These are phyloP conservation scores for Stygiomarasmius scandens DNA, from an alignment of 1,284 basidiomycete genomes.

Conservation along the genomic window DNA sequence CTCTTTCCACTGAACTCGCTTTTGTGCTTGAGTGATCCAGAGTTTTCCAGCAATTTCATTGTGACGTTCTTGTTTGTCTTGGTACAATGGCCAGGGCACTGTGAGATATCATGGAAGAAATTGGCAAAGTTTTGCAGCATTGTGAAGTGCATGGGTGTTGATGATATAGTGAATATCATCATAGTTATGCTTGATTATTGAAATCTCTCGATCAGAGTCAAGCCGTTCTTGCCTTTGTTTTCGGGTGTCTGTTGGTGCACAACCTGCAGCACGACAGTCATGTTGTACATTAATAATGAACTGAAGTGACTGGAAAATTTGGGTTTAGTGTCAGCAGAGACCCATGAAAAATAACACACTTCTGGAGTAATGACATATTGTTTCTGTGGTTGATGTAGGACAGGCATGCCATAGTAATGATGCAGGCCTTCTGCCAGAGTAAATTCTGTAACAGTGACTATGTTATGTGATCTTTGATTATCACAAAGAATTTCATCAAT, in stretches of 20 bases:
- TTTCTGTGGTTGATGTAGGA: neutral
- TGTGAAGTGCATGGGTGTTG: conserved; percentile 27
- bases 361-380: neutral
- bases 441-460: conserved; percentile 26
- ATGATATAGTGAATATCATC: conserved; percentile 14
- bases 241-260: neutral
- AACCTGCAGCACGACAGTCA: conserved; percentile 5
- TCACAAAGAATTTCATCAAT: conserved; percentile 1
- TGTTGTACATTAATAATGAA: conserved; percentile 1
- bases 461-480: too few species aligned
- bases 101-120: conserved; percentile 44
- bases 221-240: neutral
- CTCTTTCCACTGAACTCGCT: neutral
- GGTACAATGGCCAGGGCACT: conserved; percentile 30
- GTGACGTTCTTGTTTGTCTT: conserved; percentile 3
- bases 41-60: neutral
- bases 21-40: neutral
- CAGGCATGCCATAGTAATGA: neutral
- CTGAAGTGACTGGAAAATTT: too few species aligned
- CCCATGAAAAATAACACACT: neutral
- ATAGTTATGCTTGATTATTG: neutral
- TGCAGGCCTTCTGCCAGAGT: conserved; percentile 21
- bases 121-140: conserved; percentile 19
- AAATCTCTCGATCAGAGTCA: neutral
- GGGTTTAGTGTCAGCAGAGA: neutral